A percentile compares a stretch with the other conserved stretches of the same genome.
Evolutionary conservation across 1,284 basidiomycete species (phyloP).

Genomic region (Cryptococcus maquisensis): DNA sequence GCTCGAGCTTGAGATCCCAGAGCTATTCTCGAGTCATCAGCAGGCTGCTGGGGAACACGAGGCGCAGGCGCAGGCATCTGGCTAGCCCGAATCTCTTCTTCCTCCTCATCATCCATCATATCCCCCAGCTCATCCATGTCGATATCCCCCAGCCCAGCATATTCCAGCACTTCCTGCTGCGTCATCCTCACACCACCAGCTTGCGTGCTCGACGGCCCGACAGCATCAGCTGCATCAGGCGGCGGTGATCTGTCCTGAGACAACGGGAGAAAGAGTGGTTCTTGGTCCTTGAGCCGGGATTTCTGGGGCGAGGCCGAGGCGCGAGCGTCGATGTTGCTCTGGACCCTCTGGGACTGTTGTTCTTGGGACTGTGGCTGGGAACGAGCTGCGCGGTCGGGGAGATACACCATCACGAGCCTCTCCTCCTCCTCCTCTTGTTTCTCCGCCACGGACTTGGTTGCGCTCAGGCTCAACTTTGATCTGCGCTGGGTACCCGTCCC

Average conservation of each 20-base stretch:
- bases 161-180: constrained; percentile 28
- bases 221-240: not conserved
- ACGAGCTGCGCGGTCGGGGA: not conserved
- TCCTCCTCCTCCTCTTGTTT: not conserved
- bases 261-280: constrained; percentile 25
- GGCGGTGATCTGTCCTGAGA: constrained; percentile 2
- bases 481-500: not conserved
- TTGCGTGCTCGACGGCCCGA: not conserved
- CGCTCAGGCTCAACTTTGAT: not conserved
- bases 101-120: constrained; percentile 22
- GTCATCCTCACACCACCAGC: constrained; percentile 14
- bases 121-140: constrained; percentile 25
- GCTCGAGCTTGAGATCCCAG: no score
- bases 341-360: not conserved
- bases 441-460: not conserved
- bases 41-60: not conserved
- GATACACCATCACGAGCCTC: not conserved
- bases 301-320: not conserved
- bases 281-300: not conserved
- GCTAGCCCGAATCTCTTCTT: not conserved
- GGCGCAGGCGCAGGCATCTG: not conserved
- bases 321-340: not conserved
- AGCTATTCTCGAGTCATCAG: no score
- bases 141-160: constrained; percentile 26
- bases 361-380: not conserved